phyloP scores from a whole-genome alignment of 345 rosid genomes.

The Pistacia integerrima region DNA sequence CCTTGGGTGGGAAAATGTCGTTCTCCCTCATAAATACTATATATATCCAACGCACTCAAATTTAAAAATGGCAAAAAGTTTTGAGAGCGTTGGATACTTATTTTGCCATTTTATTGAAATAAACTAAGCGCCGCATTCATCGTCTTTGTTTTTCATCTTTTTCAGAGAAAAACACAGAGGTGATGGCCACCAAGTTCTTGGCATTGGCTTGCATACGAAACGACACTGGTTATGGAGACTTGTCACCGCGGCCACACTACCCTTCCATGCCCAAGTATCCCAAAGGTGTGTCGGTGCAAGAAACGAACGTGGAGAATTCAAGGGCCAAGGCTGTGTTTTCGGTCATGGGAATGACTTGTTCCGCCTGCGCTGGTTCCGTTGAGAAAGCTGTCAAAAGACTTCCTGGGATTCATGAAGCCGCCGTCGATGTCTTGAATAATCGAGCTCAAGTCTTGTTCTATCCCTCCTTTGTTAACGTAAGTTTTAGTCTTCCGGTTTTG shows the following conservation, averaged over 20 bases:
- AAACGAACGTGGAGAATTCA: conserved; percentile 32
- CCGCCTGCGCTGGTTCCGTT: conserved; percentile 93
- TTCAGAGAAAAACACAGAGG: background rate
- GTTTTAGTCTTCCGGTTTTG: conserved; percentile 7
- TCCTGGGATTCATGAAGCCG: conserved; percentile 77
- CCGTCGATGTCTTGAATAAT: conserved; percentile 69
- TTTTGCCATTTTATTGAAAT: too few relatives aligned
- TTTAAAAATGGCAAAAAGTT: too few relatives aligned
- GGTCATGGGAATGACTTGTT: conserved; percentile 83
- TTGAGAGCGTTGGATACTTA: too few relatives aligned
- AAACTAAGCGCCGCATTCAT: too few relatives aligned
- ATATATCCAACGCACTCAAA: too few relatives aligned
- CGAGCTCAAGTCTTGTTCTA: conserved; percentile 70
- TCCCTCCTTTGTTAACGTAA: conserved; percentile 60
- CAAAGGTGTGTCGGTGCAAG: conserved; percentile 42
- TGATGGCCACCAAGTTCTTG: conserved; percentile 75
- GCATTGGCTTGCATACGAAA: conserved; percentile 63
- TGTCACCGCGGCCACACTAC: conserved; percentile 57
- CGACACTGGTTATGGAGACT: conserved; percentile 46
- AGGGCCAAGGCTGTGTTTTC: conserved; percentile 57
- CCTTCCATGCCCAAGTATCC: conserved; percentile 75
- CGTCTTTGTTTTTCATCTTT: too few relatives aligned
- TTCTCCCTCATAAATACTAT: too few relatives aligned
- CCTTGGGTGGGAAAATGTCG: too few relatives aligned
- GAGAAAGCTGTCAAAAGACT: conserved; percentile 91